Evolutionary conservation across 1,284 basidiomycete genomes (phyloP).

Genomic region (Sphagnurus paluster): DNA sequence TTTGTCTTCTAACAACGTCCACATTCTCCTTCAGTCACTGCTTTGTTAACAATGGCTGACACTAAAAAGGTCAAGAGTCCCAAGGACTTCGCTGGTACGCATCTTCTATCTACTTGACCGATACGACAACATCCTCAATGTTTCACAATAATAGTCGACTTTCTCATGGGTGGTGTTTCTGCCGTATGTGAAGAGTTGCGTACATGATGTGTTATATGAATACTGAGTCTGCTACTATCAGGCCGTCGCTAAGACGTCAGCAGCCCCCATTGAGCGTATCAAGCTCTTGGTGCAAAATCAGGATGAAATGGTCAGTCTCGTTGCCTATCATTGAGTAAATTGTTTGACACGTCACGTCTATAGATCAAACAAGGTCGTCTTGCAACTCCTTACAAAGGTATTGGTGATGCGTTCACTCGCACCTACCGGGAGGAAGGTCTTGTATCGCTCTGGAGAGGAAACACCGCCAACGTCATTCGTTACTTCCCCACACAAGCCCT

Average conservation of each 20-base stretch:
- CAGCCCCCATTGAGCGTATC: constrained; percentile 98
- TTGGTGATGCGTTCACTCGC: constrained; percentile 85
- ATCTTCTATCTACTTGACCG: constrained; percentile 7
- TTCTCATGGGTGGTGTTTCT: constrained; percentile 92
- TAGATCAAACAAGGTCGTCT: constrained; percentile 98
- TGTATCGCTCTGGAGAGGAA: constrained; percentile 91
- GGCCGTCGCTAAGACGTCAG: constrained; percentile 97
- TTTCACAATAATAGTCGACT: constrained; percentile 61
- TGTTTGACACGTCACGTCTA: constrained; percentile 31
- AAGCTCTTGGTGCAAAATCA: constrained; percentile 98
- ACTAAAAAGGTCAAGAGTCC: constrained; percentile 75
- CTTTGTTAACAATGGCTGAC: constrained; percentile 70
- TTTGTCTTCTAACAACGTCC: constrained; percentile 32
- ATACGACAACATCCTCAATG: constrained; percentile 16
- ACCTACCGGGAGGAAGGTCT: constrained; percentile 90
- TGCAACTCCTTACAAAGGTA: constrained; percentile 89
- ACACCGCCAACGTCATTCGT: constrained; percentile 97
- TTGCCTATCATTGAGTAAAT: neutral
- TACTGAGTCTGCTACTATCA: constrained; percentile 29
- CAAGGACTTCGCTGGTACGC: constrained; percentile 78
- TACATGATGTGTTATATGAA: neutral
- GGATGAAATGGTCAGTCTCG: constrained; percentile 77
- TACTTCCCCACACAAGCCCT: constrained; percentile 97
- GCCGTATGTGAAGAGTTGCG: constrained; percentile 55
- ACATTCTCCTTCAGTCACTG: constrained; percentile 35